phyloP scores from a whole-genome alignment of 495 filamentous ascomycete genomes.

The Acidomyces sp. region DNA sequence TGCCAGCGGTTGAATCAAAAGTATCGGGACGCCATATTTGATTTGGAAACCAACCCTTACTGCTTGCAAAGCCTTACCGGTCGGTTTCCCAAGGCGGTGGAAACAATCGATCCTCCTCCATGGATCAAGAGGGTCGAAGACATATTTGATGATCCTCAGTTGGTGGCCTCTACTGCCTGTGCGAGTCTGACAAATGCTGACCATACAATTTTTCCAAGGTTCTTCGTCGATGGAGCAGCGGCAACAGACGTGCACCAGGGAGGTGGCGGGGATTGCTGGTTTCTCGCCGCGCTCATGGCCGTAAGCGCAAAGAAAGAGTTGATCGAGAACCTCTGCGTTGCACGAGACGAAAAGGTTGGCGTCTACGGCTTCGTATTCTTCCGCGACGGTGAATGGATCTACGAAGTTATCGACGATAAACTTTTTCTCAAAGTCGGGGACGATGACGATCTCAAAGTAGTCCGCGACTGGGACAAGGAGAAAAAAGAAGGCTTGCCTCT shows the following conservation, averaged over 20 bases:
- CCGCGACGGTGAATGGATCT: constrained; percentile 86
- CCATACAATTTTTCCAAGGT: too few relatives aligned
- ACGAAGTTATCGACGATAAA: constrained; percentile 77
- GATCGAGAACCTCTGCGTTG: constrained; percentile 75
- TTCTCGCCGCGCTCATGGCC: constrained; percentile 75
- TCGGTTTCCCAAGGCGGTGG: constrained; percentile 6
- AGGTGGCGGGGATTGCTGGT: constrained; percentile 79
- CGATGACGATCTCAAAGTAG: constrained; percentile 49
- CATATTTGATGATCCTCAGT: constrained; percentile 73
- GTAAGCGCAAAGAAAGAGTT: constrained; percentile 67
- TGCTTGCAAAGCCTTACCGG: constrained; percentile 16
- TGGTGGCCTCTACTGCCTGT: too few relatives aligned
- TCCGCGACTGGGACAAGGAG: constrained; percentile 12
- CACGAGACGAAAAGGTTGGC: constrained; percentile 61
- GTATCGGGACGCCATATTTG: constrained; percentile 80
- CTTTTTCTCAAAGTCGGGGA: constrained; percentile 72
- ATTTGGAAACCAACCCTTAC: constrained; percentile 40
- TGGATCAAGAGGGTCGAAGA: constrained; percentile 40
- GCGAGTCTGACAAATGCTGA: too few relatives aligned
- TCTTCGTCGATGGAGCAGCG: constrained; percentile 70
- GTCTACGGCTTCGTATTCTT: constrained; percentile 94
- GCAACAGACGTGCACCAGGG: constrained; percentile 74
- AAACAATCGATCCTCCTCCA: constrained; percentile 12
- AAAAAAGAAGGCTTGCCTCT: constrained; percentile 10
- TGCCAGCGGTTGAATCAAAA: constrained; percentile 78